phyloP scores from a whole-genome alignment of 1,139 yeast genomes.

The Candida neerlandica region DNA sequence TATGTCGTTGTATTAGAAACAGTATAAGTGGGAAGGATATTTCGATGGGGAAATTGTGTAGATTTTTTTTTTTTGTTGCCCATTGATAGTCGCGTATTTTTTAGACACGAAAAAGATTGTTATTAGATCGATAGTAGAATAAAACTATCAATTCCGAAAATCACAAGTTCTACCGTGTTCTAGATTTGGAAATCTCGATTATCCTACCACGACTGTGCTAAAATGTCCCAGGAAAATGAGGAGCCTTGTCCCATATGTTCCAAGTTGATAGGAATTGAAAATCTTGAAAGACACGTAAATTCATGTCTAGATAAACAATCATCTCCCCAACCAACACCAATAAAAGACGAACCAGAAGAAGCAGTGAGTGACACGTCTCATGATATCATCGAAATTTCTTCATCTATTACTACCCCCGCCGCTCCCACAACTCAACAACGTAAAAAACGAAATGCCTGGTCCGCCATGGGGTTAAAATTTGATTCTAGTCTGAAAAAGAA shows the following conservation, averaged over 20 bases:
- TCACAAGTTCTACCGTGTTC: too few species aligned
- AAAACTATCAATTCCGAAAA: too few species aligned
- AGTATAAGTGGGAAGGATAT: too few species aligned
- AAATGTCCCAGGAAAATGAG: neutral
- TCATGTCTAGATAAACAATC: conserved; percentile 31
- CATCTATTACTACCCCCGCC: neutral
- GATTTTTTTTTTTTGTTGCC: too few species aligned
- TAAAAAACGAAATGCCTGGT: conserved; percentile 25
- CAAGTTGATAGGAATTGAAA: conserved; percentile 22
- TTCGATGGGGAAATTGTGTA: too few species aligned
- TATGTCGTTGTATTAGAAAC: too few species aligned
- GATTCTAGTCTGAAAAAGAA: conserved; percentile 26
- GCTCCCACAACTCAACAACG: conserved; percentile 1
- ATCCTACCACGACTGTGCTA: too few species aligned
- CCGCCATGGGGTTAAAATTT: conserved; percentile 33
- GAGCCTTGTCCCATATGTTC: conserved; percentile 41
- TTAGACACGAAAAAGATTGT: too few species aligned
- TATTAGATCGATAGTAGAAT: too few species aligned
- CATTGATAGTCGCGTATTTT: neutral
- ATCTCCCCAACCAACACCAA: conserved; percentile 6
- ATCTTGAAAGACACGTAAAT: conserved; percentile 46
- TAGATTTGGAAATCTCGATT: too few species aligned
- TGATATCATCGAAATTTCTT: conserved; percentile 9
- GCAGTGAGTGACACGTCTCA: conserved; percentile 6
- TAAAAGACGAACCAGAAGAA: conserved; percentile 1